phyloP scores from a whole-genome alignment of 2,329 filamentous ascomycete genomes.

The Xylaria polymorpha region DNA sequence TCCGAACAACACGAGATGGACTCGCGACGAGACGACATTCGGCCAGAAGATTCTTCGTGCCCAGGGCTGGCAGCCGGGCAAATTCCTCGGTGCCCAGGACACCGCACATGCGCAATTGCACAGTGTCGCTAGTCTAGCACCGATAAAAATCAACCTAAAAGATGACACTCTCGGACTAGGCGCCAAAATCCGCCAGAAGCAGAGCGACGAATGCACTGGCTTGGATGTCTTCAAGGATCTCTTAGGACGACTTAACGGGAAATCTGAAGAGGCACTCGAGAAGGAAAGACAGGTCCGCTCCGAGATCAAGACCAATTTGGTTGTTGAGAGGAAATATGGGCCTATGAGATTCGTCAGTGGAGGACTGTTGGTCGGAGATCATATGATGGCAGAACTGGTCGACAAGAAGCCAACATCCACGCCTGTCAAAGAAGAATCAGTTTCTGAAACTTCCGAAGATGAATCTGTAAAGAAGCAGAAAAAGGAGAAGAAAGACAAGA shows the following conservation, averaged over 20 bases:
- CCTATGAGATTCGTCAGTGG: slow-evolving; percentile 87
- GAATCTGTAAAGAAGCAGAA: slow-evolving; percentile 51
- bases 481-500: slow-evolving; percentile 56
- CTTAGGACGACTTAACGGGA: slow-evolving; percentile 89
- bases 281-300: slow-evolving; percentile 75
- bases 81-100: slow-evolving; percentile 81
- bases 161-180: slow-evolving; percentile 93
- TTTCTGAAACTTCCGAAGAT: slow-evolving; percentile 33
- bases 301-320: slow-evolving; percentile 77
- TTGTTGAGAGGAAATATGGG: slow-evolving; percentile 80
- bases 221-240: slow-evolving; percentile 88
- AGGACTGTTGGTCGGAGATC: slow-evolving; percentile 74
- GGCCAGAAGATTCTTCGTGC: slow-evolving; percentile 89
- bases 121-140: slow-evolving; percentile 82
- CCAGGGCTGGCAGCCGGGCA: slow-evolving; percentile 91
- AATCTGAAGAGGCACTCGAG: slow-evolving; percentile 77
- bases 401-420: slow-evolving; percentile 47
- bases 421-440: slow-evolving; percentile 57
- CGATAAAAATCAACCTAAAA: slow-evolving; percentile 86
- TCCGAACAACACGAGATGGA: slow-evolving; percentile 96
- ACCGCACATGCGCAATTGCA: slow-evolving; percentile 80
- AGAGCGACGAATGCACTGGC: slow-evolving; percentile 82
- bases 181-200: slow-evolving; percentile 72
- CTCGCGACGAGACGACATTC: slow-evolving; percentile 81
- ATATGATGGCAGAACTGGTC: slow-evolving; percentile 56